Evolutionary conservation across 1,284 basidiomycete species (phyloP).

Genomic region (Mycena sp.): DNA sequence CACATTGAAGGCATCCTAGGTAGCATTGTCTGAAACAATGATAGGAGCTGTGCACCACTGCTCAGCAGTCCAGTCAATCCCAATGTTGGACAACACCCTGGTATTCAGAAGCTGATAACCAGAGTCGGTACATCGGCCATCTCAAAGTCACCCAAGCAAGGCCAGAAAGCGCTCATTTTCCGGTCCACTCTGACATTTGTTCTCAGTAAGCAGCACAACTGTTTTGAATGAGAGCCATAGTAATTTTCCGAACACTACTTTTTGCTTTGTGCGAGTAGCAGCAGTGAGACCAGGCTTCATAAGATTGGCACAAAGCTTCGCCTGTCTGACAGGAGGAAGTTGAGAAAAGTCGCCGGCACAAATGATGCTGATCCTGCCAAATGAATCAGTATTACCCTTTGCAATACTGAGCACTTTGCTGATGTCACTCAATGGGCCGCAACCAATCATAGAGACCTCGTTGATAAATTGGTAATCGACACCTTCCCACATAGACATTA

Average conservation of each 20-base stretch:
- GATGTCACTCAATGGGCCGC: conserved; percentile 36
- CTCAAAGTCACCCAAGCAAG: conserved; percentile 37
- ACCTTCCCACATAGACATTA: conserved; percentile 46
- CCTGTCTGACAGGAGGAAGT: conserved; percentile 43
- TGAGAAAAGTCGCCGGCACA: conserved; percentile 52
- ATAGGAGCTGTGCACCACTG: conserved; percentile 36
- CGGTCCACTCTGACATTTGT: too few relatives aligned
- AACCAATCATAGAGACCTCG: conserved; percentile 53
- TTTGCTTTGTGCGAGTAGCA: conserved; percentile 18
- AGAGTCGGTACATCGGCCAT: conserved; percentile 35
- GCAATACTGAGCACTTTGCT: conserved; percentile 36
- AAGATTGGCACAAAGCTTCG: conserved; percentile 26
- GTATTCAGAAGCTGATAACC: conserved; percentile 35
- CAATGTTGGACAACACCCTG: conserved; percentile 12
- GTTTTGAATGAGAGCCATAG: conserved; percentile 41
- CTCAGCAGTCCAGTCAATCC: conserved; percentile 10
- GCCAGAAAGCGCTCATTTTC: too few relatives aligned
- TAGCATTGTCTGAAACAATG: too few relatives aligned
- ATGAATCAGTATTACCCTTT: too few relatives aligned
- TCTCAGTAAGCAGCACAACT: too few relatives aligned
- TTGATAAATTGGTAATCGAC: conserved; percentile 55
- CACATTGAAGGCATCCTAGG: too few relatives aligned
- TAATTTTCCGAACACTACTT: conserved; percentile 36
- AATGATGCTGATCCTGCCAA: conserved; percentile 51
- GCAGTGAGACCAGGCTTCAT: background rate